These are phyloP conservation scores for Paspalum notatum DNA, from an alignment of 176 grass and related monocot species.

Conservation along the genomic window DNA sequence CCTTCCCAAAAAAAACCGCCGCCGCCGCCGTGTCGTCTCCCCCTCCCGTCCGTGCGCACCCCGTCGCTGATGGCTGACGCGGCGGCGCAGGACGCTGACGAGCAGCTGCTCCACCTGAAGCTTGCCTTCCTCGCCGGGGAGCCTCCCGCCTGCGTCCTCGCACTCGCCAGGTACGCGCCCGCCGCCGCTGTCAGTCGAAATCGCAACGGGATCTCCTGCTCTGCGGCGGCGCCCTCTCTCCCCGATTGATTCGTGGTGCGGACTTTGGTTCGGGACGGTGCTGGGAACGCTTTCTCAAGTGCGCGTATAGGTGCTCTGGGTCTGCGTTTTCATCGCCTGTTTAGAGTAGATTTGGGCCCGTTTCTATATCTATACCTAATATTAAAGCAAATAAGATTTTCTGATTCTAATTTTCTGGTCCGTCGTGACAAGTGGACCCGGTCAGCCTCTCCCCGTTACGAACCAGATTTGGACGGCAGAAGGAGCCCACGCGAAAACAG, in stretches of 20 bases:
- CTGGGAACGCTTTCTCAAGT: background rate
- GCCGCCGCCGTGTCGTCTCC: background rate
- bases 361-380: no score
- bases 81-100: background rate
- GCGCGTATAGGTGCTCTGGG: background rate
- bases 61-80: constrained; percentile 8
- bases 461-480: no score
- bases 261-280: background rate
- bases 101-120: constrained; percentile 62
- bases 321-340: background rate
- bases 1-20: background rate
- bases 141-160: constrained; percentile 59
- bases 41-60: background rate
- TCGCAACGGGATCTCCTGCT: background rate
- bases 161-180: constrained; percentile 69
- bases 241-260: background rate
- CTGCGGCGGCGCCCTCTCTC: background rate
- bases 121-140: constrained; percentile 69
- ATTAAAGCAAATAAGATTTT: no score
- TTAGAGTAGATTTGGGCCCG: background rate
- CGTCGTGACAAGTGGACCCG: no score
- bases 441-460: no score
- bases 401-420: no score
- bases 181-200: background rate
- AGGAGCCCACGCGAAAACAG: no score